Evolutionary conservation across 225 moss, liverwort and hornwort genomes (phyloP), one percentile per base, ranked within the genome.

Genomic region (Pseudoscleropodium purum): DNA sequence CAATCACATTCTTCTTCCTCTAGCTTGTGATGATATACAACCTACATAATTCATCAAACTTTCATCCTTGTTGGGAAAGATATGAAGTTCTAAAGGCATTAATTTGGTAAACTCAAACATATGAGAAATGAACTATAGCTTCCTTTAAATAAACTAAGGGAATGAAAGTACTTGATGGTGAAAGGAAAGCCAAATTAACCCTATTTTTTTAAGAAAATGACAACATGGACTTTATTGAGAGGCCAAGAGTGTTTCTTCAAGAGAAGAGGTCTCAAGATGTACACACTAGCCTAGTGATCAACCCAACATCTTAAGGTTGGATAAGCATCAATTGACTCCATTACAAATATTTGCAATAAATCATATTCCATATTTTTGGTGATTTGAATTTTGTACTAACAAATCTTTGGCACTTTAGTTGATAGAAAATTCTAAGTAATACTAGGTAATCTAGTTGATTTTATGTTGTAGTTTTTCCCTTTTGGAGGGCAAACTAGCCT

Each of bases 201-300:
- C 14, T 70, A 70, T 0, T n/a, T n/a, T n/a, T n/a, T 1, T 27
- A 43, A 72, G 2, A 43, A 69, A 43, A 27, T 27, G 43, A 9
- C 5, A 2, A 27, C 6, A 43, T 27, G 9, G 5, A 27, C 16
- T 73, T 73, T 16, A 43, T 5, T 2, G 5, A 9, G 27, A 29
- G 17, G 29, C 2, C 17, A 43, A 29, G 10, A 29, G 29, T 41
- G 5, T 10, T 73, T 73, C 5, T 73, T 73, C 1, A 9, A 29
- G 2, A 27, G 0, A 73, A 39, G 5, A 39, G 4, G 0, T 0
- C 5, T 68, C 24, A 39, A 39, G 2, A 70, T n/a, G 15, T 9
- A 73, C 1, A 43, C 9, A 15, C 15, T 8, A 6, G 15, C 9
- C 57, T 57, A 57, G 29, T 73, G 16, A 72, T 72, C 15, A 73